Conservation (phyloP, 2,329 filamentous ascomycete species). For the Zymoseptoria pseudotritici region DNA sequence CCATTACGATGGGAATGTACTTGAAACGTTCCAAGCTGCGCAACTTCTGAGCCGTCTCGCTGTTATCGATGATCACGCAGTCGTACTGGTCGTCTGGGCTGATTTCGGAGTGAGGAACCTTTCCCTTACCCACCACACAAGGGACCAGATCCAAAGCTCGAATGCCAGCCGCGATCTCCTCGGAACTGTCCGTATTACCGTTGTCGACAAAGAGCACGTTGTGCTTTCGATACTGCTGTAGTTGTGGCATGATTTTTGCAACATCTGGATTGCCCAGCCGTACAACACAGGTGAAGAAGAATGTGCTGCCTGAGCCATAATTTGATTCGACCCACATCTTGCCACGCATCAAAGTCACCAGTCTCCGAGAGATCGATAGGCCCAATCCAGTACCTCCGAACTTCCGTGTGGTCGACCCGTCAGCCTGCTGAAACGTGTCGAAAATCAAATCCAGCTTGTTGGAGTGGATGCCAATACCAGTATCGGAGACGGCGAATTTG, state of each 20-base stretch:
- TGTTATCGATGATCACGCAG: constrained; percentile 91
- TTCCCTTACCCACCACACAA: constrained; percentile 71
- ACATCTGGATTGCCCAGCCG: constrained; percentile 75
- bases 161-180: constrained; percentile 72
- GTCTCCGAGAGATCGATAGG: constrained; percentile 86
- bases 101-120: constrained; percentile 47
- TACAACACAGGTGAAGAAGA: constrained; percentile 93
- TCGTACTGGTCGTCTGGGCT: constrained; percentile 65
- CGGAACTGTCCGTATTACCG: constrained; percentile 67
- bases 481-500: constrained; percentile 92
- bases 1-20: constrained; percentile 89
- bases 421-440: constrained; percentile 97
- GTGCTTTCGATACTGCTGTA: constrained; percentile 85
- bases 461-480: constrained; percentile 89
- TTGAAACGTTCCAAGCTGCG: constrained; percentile 91
- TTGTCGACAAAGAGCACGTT: constrained; percentile 94
- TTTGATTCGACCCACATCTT: constrained; percentile 93
- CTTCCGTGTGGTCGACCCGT: constrained; percentile 90
- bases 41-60: constrained; percentile 78
- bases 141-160: constrained; percentile 71
- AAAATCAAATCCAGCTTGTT: constrained; percentile 97
- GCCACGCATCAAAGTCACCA: constrained; percentile 94
- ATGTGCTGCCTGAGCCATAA: constrained; percentile 83
- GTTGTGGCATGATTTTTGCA: constrained; percentile 68
- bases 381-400: constrained; percentile 93